Evolutionary conservation across 208 protist genomes (phyloP), one percentile per base, ranked within the genome.

Genomic region (Leishmania tropica): DNA sequence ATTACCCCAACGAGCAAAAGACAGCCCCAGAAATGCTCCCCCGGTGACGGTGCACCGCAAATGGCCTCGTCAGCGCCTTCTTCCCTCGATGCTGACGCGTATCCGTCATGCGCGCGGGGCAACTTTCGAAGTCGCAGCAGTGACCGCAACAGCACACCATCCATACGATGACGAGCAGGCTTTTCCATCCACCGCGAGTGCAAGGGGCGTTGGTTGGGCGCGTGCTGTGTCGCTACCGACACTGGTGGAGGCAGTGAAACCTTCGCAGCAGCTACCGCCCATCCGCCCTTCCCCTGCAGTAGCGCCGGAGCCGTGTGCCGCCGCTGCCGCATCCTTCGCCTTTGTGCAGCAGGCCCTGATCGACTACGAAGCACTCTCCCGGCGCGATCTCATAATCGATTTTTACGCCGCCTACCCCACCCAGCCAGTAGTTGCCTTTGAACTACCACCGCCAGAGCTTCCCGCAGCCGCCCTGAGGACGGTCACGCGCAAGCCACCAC

Each of bases 341-440:
- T 81, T 73, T 80, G 51, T 68, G 15, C 73, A 79, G n/a, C 40
- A 54, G 5, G 45, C 83, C 42, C 74, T 92, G 8, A 31, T 87
- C 0, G 80, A 89, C 6, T 81, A 80, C 21, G 88, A 92, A 58
- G 67, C 72, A 1, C 86, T 85, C 37, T 83, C 79, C 15, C 76
- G 88, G 28, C 78, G 80, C 37, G 65, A 81, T 77, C 51, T 92
- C 40, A 83, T 83, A 28, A 86, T 92, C 24, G 88, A 92, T 51
- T 92, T 87, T 68, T 92, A 81, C 81, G 80, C 79, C 24, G 72
- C 76, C 3, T 86, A 85, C 72, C 88, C 88, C 1, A 21, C 24
- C 4, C 31, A 71, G 0, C 45, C 79, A 11, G 48, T 60, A 47
- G 71, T 67, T 8, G 19, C 1, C 11, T 51, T 31, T 11, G n/a